These are phyloP conservation scores for Sparassis latifolia DNA, from an alignment of 1,284 basidiomycete genomes.

Conservation along the genomic window DNA sequence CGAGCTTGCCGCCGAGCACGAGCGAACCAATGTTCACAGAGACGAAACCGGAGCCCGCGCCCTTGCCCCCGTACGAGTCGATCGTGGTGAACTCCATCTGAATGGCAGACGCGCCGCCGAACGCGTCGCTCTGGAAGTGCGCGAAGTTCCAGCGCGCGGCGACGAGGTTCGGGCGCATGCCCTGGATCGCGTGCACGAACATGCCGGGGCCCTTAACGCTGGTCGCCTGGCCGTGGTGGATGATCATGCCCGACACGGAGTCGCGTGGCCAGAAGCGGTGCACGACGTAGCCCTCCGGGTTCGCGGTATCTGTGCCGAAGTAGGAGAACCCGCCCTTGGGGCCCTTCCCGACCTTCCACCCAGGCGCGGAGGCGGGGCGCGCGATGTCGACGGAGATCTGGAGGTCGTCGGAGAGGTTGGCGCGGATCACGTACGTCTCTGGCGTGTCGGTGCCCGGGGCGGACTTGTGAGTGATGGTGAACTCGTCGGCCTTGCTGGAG, in stretches of 20 bases:
- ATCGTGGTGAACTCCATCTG: slow-evolving; percentile 97
- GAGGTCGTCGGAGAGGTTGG: slow-evolving; percentile 75
- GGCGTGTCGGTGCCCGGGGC: slow-evolving; percentile 59
- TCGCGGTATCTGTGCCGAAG: slow-evolving; percentile 73
- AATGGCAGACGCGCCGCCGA: slow-evolving; percentile 78
- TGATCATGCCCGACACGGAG: slow-evolving; percentile 63
- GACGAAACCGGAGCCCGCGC: slow-evolving; percentile 73
- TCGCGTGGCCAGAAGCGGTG: slow-evolving; percentile 90
- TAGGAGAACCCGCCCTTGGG: slow-evolving; percentile 86
- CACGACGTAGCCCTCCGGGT: slow-evolving; percentile 83
- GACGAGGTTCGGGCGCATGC: slow-evolving; percentile 94
- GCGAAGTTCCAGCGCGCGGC: slow-evolving; percentile 96
- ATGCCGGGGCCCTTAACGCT: slow-evolving; percentile 77
- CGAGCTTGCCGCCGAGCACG: slow-evolving; percentile 74
- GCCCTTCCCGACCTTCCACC: slow-evolving; percentile 91
- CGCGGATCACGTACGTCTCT: slow-evolving; percentile 76
- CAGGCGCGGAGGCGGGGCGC: slow-evolving; percentile 66
- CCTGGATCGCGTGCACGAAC: slow-evolving; percentile 96
- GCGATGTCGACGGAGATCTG: slow-evolving; percentile 75
- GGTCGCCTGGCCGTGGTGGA: slow-evolving; percentile 65
- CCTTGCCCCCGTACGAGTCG: slow-evolving; percentile 67
- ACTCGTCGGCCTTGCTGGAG: slow-evolving; percentile 87
- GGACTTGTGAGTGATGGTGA: slow-evolving; percentile 71
- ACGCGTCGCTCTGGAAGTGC: slow-evolving; percentile 72
- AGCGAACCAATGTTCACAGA: slow-evolving; percentile 82